Evolutionary conservation across 306 rosid species (phyloP).

Genomic region (Cotoneaster glaucophyllus): DNA sequence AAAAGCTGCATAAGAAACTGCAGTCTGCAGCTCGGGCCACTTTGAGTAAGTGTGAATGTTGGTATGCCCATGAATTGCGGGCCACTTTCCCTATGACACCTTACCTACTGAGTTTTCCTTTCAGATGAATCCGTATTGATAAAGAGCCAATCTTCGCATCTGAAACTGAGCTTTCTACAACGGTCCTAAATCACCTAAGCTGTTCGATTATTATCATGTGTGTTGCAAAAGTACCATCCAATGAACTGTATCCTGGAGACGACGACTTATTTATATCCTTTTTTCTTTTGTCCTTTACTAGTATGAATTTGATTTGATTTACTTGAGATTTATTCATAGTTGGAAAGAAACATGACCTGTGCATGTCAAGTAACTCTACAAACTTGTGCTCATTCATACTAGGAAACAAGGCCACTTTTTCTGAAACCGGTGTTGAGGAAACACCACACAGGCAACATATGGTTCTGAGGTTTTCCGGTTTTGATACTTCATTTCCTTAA

Average conservation of each 20-base stretch:
- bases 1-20: neutral
- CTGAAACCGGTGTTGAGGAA: neutral
- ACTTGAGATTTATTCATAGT: neutral
- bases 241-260: neutral
- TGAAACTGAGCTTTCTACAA: neutral
- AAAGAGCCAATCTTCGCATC: neutral
- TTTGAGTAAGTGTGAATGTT: neutral
- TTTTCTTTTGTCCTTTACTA: neutral
- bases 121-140: neutral
- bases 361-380: neutral
- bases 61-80: neutral
- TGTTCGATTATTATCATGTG: neutral
- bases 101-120: neutral
- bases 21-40: neutral
- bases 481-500: neutral
- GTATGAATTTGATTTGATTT: neutral
- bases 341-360: neutral
- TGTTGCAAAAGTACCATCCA: neutral
- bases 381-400: neutral
- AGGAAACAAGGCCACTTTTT: neutral
- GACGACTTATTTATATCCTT: neutral
- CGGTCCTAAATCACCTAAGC: neutral
- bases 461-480: too few relatives aligned
- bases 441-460: neutral
- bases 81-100: neutral